Evolutionary conservation across 2,329 filamentous ascomycete genomes (phyloP).

Genomic region (Aspergillus pseudoterreus): DNA sequence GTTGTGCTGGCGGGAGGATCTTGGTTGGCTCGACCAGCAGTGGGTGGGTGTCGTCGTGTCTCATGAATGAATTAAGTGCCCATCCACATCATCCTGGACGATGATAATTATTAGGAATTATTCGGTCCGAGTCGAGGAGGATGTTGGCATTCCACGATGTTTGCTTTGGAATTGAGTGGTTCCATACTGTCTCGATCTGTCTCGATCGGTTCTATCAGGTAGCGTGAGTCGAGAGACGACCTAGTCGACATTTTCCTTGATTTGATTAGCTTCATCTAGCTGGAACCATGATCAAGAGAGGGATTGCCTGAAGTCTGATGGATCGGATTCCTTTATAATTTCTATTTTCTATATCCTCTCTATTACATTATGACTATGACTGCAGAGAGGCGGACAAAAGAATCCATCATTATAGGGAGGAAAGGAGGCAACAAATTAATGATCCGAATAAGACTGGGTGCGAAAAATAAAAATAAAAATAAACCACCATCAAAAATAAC

Average conservation of each 20-base stretch:
- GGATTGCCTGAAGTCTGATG: no score
- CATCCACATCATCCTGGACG: background rate
- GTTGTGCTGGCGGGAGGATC: conserved; percentile 15
- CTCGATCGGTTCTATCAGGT: no score
- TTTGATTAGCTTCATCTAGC: no score
- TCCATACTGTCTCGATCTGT: no score
- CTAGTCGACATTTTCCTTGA: no score
- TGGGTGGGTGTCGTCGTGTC: conserved; percentile 17
- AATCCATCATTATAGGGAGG: background rate
- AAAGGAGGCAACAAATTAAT: background rate
- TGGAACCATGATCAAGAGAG: no score
- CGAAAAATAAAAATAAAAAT: background rate
- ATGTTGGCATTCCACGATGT: background rate
- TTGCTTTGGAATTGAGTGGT: background rate
- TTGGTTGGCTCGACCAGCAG: conserved; percentile 13
- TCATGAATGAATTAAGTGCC: conserved; percentile 9
- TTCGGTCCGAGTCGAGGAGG: background rate
- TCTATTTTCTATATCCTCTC: no score
- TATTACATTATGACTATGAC: background rate
- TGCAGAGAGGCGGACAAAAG: background rate
- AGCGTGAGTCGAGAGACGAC: no score
- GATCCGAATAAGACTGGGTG: background rate
- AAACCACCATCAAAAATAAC: background rate
- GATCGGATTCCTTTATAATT: no score
- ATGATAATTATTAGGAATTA: background rate